A percentile compares a stretch with the other conserved stretches of the same genome.
Conservation (phyloP, 139 green algal genomes). For the Closterium sp. region DNA sequence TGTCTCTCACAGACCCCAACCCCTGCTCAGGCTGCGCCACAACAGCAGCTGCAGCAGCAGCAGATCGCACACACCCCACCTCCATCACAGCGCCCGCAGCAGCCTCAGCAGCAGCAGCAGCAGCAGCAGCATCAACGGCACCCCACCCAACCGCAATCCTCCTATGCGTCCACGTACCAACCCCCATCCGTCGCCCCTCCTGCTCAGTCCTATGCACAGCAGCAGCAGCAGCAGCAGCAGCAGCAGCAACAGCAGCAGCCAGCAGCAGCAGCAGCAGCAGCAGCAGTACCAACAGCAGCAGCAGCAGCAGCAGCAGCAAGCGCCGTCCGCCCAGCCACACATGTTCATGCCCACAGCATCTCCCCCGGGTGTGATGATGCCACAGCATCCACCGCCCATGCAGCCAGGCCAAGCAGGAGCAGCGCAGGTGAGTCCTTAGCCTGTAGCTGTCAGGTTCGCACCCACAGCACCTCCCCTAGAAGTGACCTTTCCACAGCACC, state of each 20-base stretch:
- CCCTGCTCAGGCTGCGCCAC: no score
- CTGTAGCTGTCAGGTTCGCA: no score
- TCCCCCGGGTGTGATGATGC: not conserved
- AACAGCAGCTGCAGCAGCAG: no score
- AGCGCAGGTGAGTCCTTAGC: not conserved
- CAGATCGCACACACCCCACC: no score
- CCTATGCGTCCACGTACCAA: not conserved
- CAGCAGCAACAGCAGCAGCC: conserved; percentile 10
- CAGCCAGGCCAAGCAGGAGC: not conserved
- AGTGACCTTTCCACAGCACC: no score
- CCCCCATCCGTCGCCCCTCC: not conserved
- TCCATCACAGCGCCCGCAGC: not conserved
- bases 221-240: conserved; percentile 25
- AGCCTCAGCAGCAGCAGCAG: not conserved
- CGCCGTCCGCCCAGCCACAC: no score
- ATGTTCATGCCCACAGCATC: not conserved
- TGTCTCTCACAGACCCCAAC: no score
- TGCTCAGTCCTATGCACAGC: not conserved
- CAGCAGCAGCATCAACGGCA: not conserved
- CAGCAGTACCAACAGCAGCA: not conserved
- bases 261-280: not conserved
- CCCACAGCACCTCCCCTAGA: no score
- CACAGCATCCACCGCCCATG: no score
- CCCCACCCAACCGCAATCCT: no score
- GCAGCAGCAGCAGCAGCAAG: not conserved